These are phyloP conservation scores for Tuber umbilicatum DNA, from an alignment of 495 filamentous ascomycete species.

Conservation along the genomic window DNA sequence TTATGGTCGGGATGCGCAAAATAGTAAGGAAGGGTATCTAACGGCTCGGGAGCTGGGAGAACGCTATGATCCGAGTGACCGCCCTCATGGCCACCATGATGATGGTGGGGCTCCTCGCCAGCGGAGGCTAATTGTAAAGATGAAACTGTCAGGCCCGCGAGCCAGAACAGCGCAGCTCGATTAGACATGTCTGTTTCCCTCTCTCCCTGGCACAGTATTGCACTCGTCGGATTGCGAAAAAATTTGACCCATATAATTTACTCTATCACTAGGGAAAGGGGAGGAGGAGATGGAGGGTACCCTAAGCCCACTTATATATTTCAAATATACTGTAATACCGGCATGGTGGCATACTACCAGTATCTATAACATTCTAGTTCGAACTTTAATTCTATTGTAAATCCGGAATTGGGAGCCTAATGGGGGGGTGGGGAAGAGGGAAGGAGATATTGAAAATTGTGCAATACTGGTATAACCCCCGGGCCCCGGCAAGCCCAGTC, in stretches of 20 bases:
- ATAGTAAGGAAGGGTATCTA: constrained; percentile 57
- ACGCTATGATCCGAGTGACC: constrained; percentile 14
- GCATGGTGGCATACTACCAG: no score
- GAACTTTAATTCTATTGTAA: neutral
- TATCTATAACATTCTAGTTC: neutral
- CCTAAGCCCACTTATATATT: neutral
- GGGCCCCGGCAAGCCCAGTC: neutral
- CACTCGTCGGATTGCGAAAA: neutral
- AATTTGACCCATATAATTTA: neutral
- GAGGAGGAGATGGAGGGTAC: neutral
- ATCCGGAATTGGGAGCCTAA: neutral
- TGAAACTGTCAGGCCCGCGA: neutral
- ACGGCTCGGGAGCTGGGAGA: constrained; percentile 4
- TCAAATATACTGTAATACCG: no score
- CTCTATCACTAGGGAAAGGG: neutral
- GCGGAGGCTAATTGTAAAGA: neutral
- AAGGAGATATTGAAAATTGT: neutral
- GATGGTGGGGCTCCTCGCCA: constrained; percentile 15
- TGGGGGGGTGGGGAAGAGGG: neutral
- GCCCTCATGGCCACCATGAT: constrained; percentile 29
- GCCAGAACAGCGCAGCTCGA: neutral
- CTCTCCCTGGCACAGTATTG: neutral
- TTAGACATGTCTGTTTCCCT: neutral
- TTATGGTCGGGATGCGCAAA: constrained; percentile 63
- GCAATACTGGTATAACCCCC: neutral